These are phyloP conservation scores for Nyssa sinensis DNA, from an alignment of 148 eudicot species.

Conservation along the genomic window DNA sequence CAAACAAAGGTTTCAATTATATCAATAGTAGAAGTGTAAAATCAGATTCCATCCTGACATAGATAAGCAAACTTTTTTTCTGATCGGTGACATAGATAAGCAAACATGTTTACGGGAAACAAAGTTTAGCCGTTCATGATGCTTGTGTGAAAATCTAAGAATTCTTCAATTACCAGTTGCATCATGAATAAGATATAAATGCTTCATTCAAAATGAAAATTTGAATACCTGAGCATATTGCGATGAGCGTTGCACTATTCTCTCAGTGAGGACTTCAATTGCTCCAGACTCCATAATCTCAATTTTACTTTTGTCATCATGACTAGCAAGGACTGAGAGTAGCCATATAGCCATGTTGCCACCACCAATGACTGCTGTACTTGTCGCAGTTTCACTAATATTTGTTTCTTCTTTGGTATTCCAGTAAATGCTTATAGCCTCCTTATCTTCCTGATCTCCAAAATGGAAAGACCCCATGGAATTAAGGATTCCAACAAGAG, in stretches of 20 bases:
- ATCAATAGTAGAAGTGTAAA: neutral
- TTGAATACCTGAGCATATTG: slow-evolving; percentile 56
- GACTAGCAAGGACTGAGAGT: slow-evolving; percentile 75
- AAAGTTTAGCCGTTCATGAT: neutral
- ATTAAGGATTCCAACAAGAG: slow-evolving; percentile 76
- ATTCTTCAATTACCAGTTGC: neutral
- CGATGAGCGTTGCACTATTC: slow-evolving; percentile 48
- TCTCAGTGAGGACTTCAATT: slow-evolving; percentile 81
- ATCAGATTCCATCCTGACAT: neutral
- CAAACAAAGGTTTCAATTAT: neutral
- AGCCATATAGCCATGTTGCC: slow-evolving; percentile 78
- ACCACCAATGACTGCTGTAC: slow-evolving; percentile 56
- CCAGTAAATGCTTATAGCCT: slow-evolving; percentile 58
- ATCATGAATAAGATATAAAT: neutral
- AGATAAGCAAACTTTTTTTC: neutral
- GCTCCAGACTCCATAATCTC: slow-evolving; percentile 89
- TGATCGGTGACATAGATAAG: too few relatives aligned
- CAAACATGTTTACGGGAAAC: neutral
- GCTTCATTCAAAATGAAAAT: neutral
- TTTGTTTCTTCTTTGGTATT: slow-evolving; percentile 41
- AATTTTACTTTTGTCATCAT: slow-evolving; percentile 59
- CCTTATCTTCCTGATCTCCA: slow-evolving; percentile 41
- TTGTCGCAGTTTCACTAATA: slow-evolving; percentile 27
- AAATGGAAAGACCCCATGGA: slow-evolving; percentile 31
- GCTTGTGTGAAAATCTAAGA: neutral